These are phyloP conservation scores for Neobulgaria alba DNA, from an alignment of 2,329 filamentous ascomycete genomes.

Conservation along the genomic window DNA sequence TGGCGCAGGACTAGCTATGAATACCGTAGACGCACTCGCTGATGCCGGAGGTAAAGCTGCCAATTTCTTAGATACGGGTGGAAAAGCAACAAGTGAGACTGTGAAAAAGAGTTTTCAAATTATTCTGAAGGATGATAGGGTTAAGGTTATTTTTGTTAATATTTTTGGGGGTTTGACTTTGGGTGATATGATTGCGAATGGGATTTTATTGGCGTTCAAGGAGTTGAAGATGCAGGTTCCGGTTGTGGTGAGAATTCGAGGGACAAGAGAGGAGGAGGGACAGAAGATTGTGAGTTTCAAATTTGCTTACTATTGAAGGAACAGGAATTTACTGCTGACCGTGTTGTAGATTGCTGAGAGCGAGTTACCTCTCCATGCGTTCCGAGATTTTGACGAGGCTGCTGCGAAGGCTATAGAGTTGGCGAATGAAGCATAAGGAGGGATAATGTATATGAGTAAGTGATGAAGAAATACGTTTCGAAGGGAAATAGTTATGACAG, in stretches of 20 bases:
- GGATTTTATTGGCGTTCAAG: conserved; percentile 63
- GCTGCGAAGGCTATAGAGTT: conserved; percentile 57
- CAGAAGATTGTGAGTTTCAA: conserved; percentile 47
- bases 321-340: no score
- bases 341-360: conserved; percentile 57
- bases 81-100: conserved; percentile 76
- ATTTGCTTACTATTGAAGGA: conserved; percentile 1
- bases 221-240: conserved; percentile 59
- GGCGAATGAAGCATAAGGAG: conserved; percentile 27
- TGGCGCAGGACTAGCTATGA: conserved; percentile 84
- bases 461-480: no score
- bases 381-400: conserved; percentile 68
- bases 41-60: conserved; percentile 59
- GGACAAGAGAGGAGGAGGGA: conserved; percentile 65
- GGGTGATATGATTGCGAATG: conserved; percentile 74
- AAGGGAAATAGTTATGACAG: no score
- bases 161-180: conserved; percentile 55
- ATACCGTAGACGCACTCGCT: conserved; percentile 73
- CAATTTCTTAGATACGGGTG: conserved; percentile 86
- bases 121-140: conserved; percentile 61
- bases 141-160: conserved; percentile 65
- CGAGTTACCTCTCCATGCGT: conserved; percentile 58
- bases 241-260: conserved; percentile 68
- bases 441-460: no score
- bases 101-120: conserved; percentile 70